These are phyloP conservation scores for Aspergillus haitiensis DNA, from an alignment of 495 filamentous ascomycete species.

Conservation along the genomic window DNA sequence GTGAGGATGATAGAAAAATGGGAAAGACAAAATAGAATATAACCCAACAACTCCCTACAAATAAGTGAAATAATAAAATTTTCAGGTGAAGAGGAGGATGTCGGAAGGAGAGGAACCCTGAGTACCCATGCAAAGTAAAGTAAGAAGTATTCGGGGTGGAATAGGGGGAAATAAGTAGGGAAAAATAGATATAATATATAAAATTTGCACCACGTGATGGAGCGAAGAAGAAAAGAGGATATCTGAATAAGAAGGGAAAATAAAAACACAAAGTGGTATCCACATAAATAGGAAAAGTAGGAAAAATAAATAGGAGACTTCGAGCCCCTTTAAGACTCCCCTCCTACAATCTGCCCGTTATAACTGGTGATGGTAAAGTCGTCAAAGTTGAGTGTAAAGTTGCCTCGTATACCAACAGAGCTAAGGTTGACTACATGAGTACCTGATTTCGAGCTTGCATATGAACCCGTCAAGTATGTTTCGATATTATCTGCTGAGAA, in stretches of 20 bases:
- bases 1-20: too few relatives aligned
- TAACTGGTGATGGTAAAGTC: slow-evolving; percentile 43
- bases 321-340: slow-evolving; percentile 17
- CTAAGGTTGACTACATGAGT: slow-evolving; percentile 22
- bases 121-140: background rate
- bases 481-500: slow-evolving; percentile 38
- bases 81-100: too few relatives aligned
- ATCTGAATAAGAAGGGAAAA: background rate
- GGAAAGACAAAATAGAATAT: too few relatives aligned
- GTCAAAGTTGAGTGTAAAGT: slow-evolving; percentile 44
- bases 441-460: slow-evolving; percentile 22
- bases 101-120: background rate
- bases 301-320: background rate
- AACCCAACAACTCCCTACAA: too few relatives aligned
- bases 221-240: background rate
- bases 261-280: slow-evolving; percentile 3
- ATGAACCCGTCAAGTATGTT: slow-evolving; percentile 33
- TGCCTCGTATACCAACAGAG: slow-evolving; percentile 27
- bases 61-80: too few relatives aligned
- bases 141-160: background rate
- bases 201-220: background rate
- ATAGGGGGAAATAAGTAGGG: background rate
- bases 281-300: background rate
- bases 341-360: slow-evolving; percentile 44
- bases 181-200: background rate